A percentile compares a stretch with the other conserved stretches of the same genome.
Conservation (phyloP, 225 moss, liverwort and hornwort genomes). For the Antitrichia curtipendula region DNA sequence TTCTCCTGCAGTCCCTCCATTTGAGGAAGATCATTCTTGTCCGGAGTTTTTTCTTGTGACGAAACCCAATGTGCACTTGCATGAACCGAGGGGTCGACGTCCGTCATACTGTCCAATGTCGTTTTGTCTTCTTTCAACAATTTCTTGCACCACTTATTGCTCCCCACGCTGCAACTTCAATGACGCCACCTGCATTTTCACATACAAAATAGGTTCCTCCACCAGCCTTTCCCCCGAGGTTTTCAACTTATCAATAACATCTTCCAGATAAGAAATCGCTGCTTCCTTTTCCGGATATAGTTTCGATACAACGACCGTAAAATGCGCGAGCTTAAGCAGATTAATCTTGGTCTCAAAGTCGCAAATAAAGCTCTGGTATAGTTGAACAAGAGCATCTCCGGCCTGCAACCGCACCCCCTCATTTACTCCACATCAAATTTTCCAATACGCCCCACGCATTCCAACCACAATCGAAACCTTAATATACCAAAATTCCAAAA, state of each 20-base stretch:
- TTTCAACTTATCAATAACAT: conserved; percentile 72
- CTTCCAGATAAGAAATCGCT: conserved; percentile 70
- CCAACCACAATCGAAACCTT: neutral
- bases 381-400: conserved; percentile 74
- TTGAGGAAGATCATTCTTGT: neutral
- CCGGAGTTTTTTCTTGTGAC: conserved; percentile 41
- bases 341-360: conserved; percentile 95
- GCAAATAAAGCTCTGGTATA: conserved; percentile 80
- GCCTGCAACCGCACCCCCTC: conserved; percentile 26
- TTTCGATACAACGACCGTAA: conserved; percentile 72
- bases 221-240: conserved; percentile 78
- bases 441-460: neutral
- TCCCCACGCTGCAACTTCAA: conserved; percentile 71
- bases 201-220: conserved; percentile 76
- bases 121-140: conserved; percentile 72
- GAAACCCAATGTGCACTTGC: conserved; percentile 90
- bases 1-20: conserved; percentile 74
- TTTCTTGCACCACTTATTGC: conserved; percentile 69
- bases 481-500: neutral
- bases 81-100: conserved; percentile 90
- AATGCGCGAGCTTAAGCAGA: conserved; percentile 79
- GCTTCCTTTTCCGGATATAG: conserved; percentile 67
- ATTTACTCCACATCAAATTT: neutral
- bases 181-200: conserved; percentile 90
- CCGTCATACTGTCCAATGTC: conserved; percentile 86